These are phyloP conservation scores for Acrodontium crateriforme DNA, from an alignment of 2,329 filamentous ascomycete species.

Conservation along the genomic window DNA sequence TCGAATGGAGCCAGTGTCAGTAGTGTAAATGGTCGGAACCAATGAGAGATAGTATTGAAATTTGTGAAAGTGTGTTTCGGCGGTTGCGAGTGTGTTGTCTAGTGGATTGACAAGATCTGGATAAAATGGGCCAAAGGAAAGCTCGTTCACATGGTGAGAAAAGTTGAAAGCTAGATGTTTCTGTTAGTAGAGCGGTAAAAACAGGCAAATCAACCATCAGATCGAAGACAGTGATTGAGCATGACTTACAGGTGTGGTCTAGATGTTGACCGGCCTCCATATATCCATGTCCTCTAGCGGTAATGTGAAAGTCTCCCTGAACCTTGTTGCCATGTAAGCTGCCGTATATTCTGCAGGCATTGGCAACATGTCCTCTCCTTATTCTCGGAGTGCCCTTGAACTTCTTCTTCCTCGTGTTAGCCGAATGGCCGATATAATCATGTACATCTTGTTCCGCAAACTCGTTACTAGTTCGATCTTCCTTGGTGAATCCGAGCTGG, in stretches of 20 bases:
- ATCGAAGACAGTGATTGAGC: not conserved
- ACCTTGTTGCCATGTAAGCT: slow-evolving; percentile 90
- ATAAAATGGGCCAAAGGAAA: slow-evolving; percentile 96
- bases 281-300: slow-evolving; percentile 90
- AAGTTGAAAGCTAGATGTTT: slow-evolving; percentile 70
- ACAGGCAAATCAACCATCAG: not conserved
- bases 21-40: slow-evolving; percentile 81
- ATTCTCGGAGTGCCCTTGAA: slow-evolving; percentile 62
- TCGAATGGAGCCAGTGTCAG: slow-evolving; percentile 30
- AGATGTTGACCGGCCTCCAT: slow-evolving; percentile 65
- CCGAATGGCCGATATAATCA: slow-evolving; percentile 75
- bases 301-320: slow-evolving; percentile 96
- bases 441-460: slow-evolving; percentile 72
- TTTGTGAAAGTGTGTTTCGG: slow-evolving; percentile 72
- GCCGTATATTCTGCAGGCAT: slow-evolving; percentile 82
- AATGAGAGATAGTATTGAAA: slow-evolving; percentile 97
- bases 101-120: slow-evolving; percentile 87
- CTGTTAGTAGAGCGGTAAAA: slow-evolving; percentile 3
- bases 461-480: slow-evolving; percentile 36
- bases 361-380: slow-evolving; percentile 32
- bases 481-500: slow-evolving; percentile 43
- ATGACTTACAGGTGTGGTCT: slow-evolving; percentile 58
- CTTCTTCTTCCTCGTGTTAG: slow-evolving; percentile 51
- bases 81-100: slow-evolving; percentile 72
- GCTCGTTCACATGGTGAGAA: slow-evolving; percentile 87